These are phyloP conservation scores for Desmodesmus armatus DNA, from an alignment of 139 green algal genomes.

Conservation along the genomic window DNA sequence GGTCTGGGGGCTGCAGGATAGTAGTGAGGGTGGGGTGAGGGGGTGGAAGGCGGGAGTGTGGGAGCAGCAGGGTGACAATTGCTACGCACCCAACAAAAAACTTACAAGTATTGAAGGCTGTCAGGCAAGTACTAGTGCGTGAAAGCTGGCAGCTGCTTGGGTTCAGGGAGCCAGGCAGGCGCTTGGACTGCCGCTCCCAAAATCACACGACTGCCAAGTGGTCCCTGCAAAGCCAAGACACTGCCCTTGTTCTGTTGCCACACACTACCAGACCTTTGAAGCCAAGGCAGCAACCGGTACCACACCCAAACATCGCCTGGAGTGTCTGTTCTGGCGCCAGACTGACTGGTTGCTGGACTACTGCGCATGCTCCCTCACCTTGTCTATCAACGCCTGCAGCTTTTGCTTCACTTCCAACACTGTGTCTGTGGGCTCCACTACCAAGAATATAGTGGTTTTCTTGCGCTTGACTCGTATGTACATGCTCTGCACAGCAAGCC, in stretches of 20 bases:
- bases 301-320: neutral
- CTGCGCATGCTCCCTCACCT: constrained; percentile 55
- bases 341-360: neutral
- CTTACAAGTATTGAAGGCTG: neutral
- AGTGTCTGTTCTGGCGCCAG: too few species aligned
- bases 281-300: too few species aligned
- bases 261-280: too few species aligned
- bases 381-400: constrained; percentile 82
- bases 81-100: neutral
- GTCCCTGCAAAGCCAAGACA: neutral
- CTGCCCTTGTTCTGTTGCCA: neutral
- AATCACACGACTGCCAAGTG: neutral
- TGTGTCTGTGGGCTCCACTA: constrained; percentile 88
- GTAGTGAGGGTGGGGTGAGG: neutral
- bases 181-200: neutral
- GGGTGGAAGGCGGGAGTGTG: neutral
- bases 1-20: constrained; percentile 68
- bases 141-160: neutral
- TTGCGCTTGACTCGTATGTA: constrained; percentile 82
- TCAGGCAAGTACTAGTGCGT: neutral
- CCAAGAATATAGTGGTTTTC: constrained; percentile 88
- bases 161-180: neutral
- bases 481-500: constrained; percentile 59
- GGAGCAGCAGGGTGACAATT: neutral
- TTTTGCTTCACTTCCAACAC: constrained; percentile 88